Base-by-base conservation (phyloP, 805 yeast genomes). In the Vanderwaltozyma polyspora region DNA sequence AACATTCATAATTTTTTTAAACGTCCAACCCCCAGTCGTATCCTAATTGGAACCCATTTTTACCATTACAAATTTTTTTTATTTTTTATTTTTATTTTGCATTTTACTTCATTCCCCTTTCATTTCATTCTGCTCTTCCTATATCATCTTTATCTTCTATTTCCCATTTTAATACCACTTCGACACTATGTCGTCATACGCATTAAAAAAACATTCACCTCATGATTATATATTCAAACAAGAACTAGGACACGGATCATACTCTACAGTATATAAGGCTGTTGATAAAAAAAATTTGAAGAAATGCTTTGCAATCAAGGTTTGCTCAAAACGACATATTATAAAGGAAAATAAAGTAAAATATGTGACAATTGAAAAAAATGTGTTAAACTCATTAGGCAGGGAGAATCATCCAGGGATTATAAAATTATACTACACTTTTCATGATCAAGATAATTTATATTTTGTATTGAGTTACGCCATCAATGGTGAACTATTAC, bases 401-500 rank as follows among this genome's bases (percentile, higher is more conserved):
- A 45, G 46, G 21, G 95, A 95, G 3, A 78, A 79, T 36, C 97
- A 91, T 52, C 95, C 96, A 0, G 98, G 98, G 1, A 80, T 91
- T 19, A 93, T 91, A 15, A 82, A 87, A 31, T 63, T 91, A 31
- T 83, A 84, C 59, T 91, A 82, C 59, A 91, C 98, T 1, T 91
- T 91, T 60, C 98, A 91, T 57, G 98, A 91, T 56, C 84, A 82
- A 29, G 71, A 75, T 39, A 78, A 85, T 23, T 63, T 91, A 25
- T 91, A 85, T 54, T 91, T 87, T 57, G 98, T 89, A 25, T 71
- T 91, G 35, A 97, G 91, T 57, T 82, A 77, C 52, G 97, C 97
- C 2, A 80, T 89, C 39, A 84, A 86, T 48, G 98, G 98, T n/a
- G 98, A 91, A 58, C 63, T 91, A 32, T 66, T 91, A 24, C 73